Evolutionary conservation across 805 yeast species (phyloP).

Genomic region (Barnettozyma sp.): DNA sequence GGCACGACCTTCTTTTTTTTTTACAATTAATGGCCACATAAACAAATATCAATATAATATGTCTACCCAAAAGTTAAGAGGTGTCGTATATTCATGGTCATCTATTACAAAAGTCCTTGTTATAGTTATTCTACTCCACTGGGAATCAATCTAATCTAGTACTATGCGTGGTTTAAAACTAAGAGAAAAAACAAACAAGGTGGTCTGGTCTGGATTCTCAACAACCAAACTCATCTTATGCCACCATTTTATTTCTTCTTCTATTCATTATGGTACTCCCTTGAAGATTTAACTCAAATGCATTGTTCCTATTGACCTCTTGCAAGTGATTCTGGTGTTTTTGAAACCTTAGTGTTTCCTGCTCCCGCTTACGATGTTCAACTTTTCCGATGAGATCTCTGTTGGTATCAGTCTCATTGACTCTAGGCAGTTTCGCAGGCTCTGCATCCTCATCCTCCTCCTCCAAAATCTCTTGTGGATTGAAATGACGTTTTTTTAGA

Average conservation of each 20-base stretch:
- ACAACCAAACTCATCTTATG: no score
- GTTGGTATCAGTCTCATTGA: constrained; percentile 16
- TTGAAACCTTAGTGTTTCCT: constrained; percentile 8
- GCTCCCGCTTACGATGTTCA: constrained; percentile 8
- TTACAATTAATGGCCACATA: neutral
- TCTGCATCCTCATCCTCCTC: constrained; percentile 23
- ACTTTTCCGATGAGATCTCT: constrained; percentile 18
- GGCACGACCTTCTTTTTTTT: constrained; percentile 24
- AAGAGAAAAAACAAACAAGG: no score
- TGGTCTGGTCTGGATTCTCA: no score
- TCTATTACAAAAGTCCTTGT: no score
- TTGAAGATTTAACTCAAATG: constrained; percentile 31
- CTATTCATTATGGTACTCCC: constrained; percentile 36
- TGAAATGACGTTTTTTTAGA: constrained; percentile 11
- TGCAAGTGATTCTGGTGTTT: constrained; percentile 11
- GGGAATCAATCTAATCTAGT: no score
- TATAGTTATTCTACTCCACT: no score
- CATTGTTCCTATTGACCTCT: constrained; percentile 14
- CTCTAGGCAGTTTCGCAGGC: constrained; percentile 5
- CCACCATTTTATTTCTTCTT: constrained; percentile 26
- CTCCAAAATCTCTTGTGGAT: constrained; percentile 17
- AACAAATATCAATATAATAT: no score
- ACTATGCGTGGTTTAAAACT: no score
- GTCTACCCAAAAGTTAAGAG: no score
- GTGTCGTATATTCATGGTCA: no score